phyloP scores from a whole-genome alignment of 1,284 basidiomycete genomes.

The Tilletia caries region DNA sequence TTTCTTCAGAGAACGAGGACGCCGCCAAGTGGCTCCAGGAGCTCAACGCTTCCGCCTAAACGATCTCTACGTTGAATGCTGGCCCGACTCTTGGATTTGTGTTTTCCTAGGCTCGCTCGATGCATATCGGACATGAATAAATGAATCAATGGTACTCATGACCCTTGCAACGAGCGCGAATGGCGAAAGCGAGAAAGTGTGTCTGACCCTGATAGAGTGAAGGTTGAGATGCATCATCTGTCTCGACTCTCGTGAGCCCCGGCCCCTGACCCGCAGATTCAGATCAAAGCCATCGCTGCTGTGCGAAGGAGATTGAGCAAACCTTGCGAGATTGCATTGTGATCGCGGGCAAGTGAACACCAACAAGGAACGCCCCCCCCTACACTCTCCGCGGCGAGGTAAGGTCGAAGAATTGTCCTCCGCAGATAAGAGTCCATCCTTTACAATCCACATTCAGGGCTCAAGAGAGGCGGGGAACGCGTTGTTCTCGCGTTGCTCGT shows the following conservation, averaged over 20 bases:
- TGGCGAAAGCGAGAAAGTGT: neutral
- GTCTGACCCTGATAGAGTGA: too few species aligned
- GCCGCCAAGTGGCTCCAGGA: slow-evolving; percentile 38
- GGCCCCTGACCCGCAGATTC: too few species aligned
- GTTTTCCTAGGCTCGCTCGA: neutral
- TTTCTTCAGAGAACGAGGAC: slow-evolving; percentile 33
- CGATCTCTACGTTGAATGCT: neutral
- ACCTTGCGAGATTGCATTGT: too few species aligned
- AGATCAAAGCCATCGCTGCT: too few species aligned
- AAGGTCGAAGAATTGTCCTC: neutral
- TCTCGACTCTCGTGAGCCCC: too few species aligned
- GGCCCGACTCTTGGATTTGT: too few species aligned
- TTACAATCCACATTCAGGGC: slow-evolving; percentile 26
- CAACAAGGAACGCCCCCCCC: too few species aligned
- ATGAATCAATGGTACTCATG: neutral
- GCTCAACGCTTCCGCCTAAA: slow-evolving; percentile 24
- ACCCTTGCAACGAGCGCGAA: neutral
- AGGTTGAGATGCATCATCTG: too few species aligned
- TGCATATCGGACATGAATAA: neutral
- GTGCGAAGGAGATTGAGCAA: too few species aligned
- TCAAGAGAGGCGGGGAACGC: slow-evolving; percentile 50
- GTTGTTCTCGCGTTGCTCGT: slow-evolving; percentile 51
- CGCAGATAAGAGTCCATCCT: too few species aligned
- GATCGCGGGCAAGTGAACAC: too few species aligned
- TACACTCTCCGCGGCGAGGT: too few species aligned